A percentile compares a stretch with the other conserved stretches of the same genome.
Evolutionary conservation across 768 basidiomycete species (phyloP).

Genomic region (Piloderma croceum): DNA sequence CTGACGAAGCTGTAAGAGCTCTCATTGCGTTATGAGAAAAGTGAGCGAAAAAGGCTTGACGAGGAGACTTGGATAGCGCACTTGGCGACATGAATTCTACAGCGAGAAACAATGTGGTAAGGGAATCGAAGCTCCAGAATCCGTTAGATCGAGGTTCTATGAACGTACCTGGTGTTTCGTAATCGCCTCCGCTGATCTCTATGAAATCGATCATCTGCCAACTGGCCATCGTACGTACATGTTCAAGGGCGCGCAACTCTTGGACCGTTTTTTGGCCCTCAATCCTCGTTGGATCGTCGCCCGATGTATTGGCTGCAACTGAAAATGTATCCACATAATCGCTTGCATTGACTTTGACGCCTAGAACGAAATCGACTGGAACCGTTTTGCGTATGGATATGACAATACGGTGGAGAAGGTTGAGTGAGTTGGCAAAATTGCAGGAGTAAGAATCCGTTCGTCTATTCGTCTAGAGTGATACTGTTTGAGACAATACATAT

Average conservation of each 20-base stretch:
- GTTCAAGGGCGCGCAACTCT: slow-evolving; percentile 43
- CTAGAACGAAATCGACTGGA: slow-evolving; percentile 59
- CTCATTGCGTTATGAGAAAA: slow-evolving; percentile 57
- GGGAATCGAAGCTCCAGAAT: no score
- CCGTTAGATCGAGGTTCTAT: no score
- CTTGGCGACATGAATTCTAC: slow-evolving; percentile 40
- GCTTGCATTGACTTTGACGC: slow-evolving; percentile 75
- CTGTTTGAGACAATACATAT: no score
- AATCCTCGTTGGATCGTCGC: slow-evolving; percentile 23
- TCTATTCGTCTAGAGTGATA: slow-evolving; percentile 33
- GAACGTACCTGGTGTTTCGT: slow-evolving; percentile 64
- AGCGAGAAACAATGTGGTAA: not conserved
- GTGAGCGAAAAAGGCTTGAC: slow-evolving; percentile 68
- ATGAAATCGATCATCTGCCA: slow-evolving; percentile 77
- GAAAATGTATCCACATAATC: slow-evolving; percentile 59
- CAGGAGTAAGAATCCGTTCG: slow-evolving; percentile 59
- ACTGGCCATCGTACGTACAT: slow-evolving; percentile 53
- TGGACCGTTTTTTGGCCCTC: slow-evolving; percentile 20
- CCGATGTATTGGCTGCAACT: slow-evolving; percentile 14
- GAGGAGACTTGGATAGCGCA: slow-evolving; percentile 26
- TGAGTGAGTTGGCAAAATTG: slow-evolving; percentile 31
- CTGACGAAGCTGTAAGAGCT: slow-evolving; percentile 33
- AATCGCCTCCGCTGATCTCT: slow-evolving; percentile 85
- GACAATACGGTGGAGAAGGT: slow-evolving; percentile 53
- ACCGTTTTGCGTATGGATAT: slow-evolving; percentile 47